Evolutionary conservation across 2,329 filamentous ascomycete species (phyloP), one percentile per base, ranked within the genome.

Genomic region (Trichoderma hamatum): DNA sequence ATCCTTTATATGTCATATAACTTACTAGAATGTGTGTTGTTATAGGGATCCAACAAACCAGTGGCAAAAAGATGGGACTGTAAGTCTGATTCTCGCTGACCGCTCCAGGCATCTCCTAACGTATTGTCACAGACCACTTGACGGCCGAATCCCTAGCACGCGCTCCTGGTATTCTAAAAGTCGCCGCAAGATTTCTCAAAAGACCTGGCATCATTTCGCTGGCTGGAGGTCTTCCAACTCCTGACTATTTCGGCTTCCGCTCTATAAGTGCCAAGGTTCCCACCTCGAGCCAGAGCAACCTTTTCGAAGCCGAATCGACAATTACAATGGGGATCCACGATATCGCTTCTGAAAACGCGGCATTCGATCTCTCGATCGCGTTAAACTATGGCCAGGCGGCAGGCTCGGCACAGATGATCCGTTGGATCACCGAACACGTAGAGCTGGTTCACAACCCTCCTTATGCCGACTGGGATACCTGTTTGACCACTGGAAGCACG

Each of bases 31-130:
- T 0, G 1, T 34, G 7, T 34, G 14, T 2, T 16, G 81, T 3
- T 2, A 43, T 19, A 61, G 78, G 77, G 75, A 62, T 72, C 74
- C 5, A 80, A 85, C n/a, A 94, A 94, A 77, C 91, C 92, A 3
- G 90, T 89, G 76, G 92, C 95, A 3, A 93, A 90, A 79, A 83
- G 89, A 78, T 97, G 92, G 91, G 92, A 97, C 76, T 87, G 93
- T 96, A 82, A 83, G 92, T 88, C 58, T 9, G 10, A 26, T 9
- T 30, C 54, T 19, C 16, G 0, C 16, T 21, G 28, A 36, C 11
- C 28, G 14, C 21, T n/a, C 10, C 24, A 24, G 24, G 56, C 7
- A 14, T 16, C 32, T n/a, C 43, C 16, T 54, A 72, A 61, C 49
- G 10, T 49, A 32, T 32, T 28, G 5, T n/a, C 6, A 5, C 21